A percentile compares a stretch with the other conserved stretches of the same genome.
phyloP scores from a whole-genome alignment of 768 basidiomycete species.

The Russula emetica region DNA sequence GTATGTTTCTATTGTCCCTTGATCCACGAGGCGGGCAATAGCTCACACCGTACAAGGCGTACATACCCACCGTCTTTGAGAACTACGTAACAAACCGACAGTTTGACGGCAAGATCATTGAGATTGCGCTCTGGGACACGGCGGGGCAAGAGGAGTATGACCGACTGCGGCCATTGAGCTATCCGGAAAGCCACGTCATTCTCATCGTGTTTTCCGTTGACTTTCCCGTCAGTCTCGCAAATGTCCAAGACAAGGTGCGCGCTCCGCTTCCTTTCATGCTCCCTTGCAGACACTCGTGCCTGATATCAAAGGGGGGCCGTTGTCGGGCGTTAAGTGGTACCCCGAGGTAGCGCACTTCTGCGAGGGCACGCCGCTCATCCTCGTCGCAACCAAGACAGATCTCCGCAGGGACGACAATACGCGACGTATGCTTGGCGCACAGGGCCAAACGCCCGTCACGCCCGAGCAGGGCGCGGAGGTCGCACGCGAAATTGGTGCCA shows the following conservation, averaged over 20 bases:
- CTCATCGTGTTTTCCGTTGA: constrained; percentile 93
- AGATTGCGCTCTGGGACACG: constrained; percentile 98
- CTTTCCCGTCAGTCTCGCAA: constrained; percentile 85
- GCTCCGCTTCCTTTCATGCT: background rate
- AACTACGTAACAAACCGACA: constrained; percentile 87
- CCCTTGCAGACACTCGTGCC: constrained; percentile 3
- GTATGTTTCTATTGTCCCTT: constrained; percentile 43
- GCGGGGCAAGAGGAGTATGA: constrained; percentile 98
- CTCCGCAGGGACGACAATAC: constrained; percentile 82
- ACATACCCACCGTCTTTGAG: constrained; percentile 92
- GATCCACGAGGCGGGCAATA: constrained; percentile 18
- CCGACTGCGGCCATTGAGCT: constrained; percentile 77
- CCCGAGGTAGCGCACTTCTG: constrained; percentile 92
- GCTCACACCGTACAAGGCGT: constrained; percentile 50
- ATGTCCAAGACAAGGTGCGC: constrained; percentile 83
- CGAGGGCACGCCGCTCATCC: constrained; percentile 80
- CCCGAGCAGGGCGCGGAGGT: constrained; percentile 78
- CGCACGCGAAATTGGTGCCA: constrained; percentile 89
- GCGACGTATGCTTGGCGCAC: constrained; percentile 82
- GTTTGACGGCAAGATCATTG: constrained; percentile 84
- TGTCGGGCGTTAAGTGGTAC: constrained; percentile 60
- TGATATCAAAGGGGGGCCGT: constrained; percentile 6
- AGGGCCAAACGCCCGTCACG: constrained; percentile 78
- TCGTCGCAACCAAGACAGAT: constrained; percentile 94
- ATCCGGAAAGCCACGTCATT: constrained; percentile 86